Conservation (phyloP, 495 filamentous ascomycete genomes). For the Aspergillus hancockii region DNA sequence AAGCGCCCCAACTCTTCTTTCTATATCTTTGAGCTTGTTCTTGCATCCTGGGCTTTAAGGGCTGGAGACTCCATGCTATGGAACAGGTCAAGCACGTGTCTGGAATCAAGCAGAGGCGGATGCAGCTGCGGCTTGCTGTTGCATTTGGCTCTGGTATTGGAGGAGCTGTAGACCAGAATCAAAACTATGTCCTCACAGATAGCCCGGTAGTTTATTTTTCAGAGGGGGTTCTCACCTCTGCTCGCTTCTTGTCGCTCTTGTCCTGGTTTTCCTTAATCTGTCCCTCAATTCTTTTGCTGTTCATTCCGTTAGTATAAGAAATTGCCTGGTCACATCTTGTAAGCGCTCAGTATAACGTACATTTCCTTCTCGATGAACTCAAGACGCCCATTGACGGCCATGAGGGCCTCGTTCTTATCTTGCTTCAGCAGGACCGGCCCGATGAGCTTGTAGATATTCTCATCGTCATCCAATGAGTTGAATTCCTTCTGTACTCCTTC, state of each 20-base stretch:
- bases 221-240: conserved; percentile 50
- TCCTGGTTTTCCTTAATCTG: conserved; percentile 78
- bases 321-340: neutral
- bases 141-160: conserved; percentile 44
- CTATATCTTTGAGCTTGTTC: neutral
- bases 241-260: conserved; percentile 79
- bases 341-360: conserved; percentile 48
- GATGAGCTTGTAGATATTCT: conserved; percentile 92
- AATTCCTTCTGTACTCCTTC: conserved; percentile 91
- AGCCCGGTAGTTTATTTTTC: neutral
- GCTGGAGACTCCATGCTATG: conserved; percentile 3
- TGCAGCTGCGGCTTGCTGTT: conserved; percentile 40
- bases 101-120: conserved; percentile 35
- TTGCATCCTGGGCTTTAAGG: neutral
- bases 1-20: neutral
- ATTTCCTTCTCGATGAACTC: conserved; percentile 95
- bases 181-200: conserved; percentile 7
- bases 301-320: neutral
- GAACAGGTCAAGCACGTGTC: neutral
- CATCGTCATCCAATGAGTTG: conserved; percentile 67
- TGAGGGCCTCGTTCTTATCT: conserved; percentile 80
- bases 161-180: conserved; percentile 36
- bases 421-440: conserved; percentile 94
- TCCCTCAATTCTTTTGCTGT: conserved; percentile 77
- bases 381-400: conserved; percentile 85